phyloP scores from a whole-genome alignment of 129 eudicot species.

The Apium graveolens region DNA sequence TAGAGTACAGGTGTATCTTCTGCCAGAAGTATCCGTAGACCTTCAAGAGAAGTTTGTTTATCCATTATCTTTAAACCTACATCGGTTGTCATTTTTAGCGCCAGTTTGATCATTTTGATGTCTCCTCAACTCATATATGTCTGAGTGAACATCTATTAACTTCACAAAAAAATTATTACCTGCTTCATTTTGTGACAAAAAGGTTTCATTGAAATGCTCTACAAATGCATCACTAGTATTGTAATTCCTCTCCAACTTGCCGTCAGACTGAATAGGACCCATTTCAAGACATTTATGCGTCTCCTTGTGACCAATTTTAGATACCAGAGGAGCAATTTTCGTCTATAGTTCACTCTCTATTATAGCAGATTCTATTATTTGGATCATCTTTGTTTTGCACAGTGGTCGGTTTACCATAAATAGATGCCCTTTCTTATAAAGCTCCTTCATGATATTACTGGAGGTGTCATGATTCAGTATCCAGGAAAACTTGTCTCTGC shows the following conservation, averaged over 20 bases:
- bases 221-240: constrained; percentile 14
- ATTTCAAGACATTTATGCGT: constrained; percentile 56
- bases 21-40: constrained; percentile 67
- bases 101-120: constrained; percentile 18
- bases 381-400: constrained; percentile 75
- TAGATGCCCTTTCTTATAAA: constrained; percentile 55
- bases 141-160: constrained; percentile 27
- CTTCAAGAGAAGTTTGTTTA: constrained; percentile 47
- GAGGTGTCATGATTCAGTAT: constrained; percentile 75
- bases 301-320: constrained; percentile 23
- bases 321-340: constrained; percentile 17
- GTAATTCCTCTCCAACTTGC: constrained; percentile 28
- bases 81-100: constrained; percentile 16
- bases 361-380: constrained; percentile 52
- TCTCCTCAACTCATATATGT: constrained; percentile 21
- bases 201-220: constrained; percentile 13
- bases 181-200: constrained; percentile 14
- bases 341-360: constrained; percentile 35
- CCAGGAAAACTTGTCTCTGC: constrained; percentile 64
- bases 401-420: constrained; percentile 78
- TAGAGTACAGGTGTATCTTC: constrained; percentile 91
- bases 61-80: constrained; percentile 19
- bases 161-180: constrained; percentile 34
- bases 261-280: constrained; percentile 43
- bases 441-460: constrained; percentile 61